Evolutionary conservation across 2,329 filamentous ascomycete species (phyloP), one percentile per base, ranked within the genome.

Genomic region (Fusarium brachygibbosum): DNA sequence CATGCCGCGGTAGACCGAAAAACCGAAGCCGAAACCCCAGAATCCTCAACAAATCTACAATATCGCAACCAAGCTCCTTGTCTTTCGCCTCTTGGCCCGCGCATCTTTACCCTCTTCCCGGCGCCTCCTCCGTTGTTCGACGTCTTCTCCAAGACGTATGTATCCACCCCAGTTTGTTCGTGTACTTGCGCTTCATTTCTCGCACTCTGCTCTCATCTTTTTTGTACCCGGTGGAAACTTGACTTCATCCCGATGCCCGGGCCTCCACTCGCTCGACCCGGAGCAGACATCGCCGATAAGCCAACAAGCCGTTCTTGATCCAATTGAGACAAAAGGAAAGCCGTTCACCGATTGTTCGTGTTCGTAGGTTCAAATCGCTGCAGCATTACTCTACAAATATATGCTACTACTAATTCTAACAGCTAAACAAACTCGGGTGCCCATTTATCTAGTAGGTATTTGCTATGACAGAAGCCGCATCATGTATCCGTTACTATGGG

Each of bases 21-120:
- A 35, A n/a, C 28, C 31, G 19, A 44, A 45, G 28, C 58, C 55
- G 49, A 45, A 58, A 48, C 56, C 66, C 66, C 66, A 63, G 59
- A 54, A 68, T 70, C 67, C 67, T 70, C 67, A 70, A 70, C 67
- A 70, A 70, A 70, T 70, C 66, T 69, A 63, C 45, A 46, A 51
- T 38, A 65, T 65, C 60, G 35, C 34, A 55, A 45, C 48, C 28
- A 46, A 31, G 56, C 52, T 40, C 67, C 58, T 54, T 70, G 58
- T 62, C 58, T 52, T 61, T 70, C 53, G 66, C 63, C 67, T 70
- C 67, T 69, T 69, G 63, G 63, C 67, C 58, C 63, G 62, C 67
- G 44, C 66, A 70, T 70, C 66, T 70, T 68, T 48, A 38, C 60
- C 60, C 60, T 66, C 66, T 69, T 67, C 66, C 48, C 57, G 56